phyloP scores from a whole-genome alignment of 306 rosid species.

The Gleditsia sinensis region DNA sequence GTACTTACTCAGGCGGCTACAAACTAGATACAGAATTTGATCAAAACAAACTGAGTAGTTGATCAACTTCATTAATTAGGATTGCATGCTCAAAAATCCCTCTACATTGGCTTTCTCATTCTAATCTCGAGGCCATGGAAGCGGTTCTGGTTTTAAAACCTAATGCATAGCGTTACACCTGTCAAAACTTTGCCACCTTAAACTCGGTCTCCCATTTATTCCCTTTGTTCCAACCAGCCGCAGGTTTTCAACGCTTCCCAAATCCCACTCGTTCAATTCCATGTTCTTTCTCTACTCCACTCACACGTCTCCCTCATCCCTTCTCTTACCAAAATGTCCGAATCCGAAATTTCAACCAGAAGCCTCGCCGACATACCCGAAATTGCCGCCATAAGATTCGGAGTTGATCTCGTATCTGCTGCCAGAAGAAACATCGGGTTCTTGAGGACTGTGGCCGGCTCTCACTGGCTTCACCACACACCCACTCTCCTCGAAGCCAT shows the following conservation, averaged over 20 bases:
- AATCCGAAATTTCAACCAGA: slow-evolving; percentile 46
- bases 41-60: background rate
- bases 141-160: no score
- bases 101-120: background rate
- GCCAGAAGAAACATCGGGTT: slow-evolving; percentile 62
- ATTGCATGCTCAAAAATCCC: background rate
- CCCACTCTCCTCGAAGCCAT: slow-evolving; percentile 60
- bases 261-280: background rate
- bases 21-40: background rate
- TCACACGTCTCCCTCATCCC: background rate
- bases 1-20: background rate
- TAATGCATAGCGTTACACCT: slow-evolving; percentile 26
- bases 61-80: slow-evolving; percentile 10
- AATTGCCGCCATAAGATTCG: slow-evolving; percentile 36
- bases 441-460: slow-evolving; percentile 56
- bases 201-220: slow-evolving; percentile 17
- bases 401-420: slow-evolving; percentile 77
- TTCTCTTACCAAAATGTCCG: slow-evolving; percentile 45
- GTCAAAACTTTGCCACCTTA: slow-evolving; percentile 30
- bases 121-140: no score
- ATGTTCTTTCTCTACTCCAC: background rate
- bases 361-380: slow-evolving; percentile 63
- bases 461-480: slow-evolving; percentile 61
- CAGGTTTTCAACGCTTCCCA: slow-evolving; percentile 17
- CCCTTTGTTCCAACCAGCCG: slow-evolving; percentile 31